phyloP scores from a whole-genome alignment of 129 eudicot genomes.

The Arctium lappa region DNA sequence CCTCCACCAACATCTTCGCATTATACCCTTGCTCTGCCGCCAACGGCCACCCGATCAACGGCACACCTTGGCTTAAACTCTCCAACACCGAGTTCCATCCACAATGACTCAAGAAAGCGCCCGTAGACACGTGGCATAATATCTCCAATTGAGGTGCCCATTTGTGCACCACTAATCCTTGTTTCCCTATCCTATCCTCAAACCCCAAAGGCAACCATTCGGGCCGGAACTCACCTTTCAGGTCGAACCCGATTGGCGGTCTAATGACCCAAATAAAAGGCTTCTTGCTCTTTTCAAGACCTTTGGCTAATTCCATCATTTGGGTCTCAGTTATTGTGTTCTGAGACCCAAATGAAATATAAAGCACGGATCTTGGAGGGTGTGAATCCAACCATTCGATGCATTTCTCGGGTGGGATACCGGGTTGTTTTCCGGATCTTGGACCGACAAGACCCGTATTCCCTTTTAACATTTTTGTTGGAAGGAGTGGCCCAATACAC shows the following conservation, averaged over 20 bases:
- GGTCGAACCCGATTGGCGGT: slow-evolving; percentile 69
- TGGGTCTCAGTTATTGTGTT: slow-evolving; percentile 49
- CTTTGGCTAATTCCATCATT: slow-evolving; percentile 76
- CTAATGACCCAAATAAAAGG: slow-evolving; percentile 79
- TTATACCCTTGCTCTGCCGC: slow-evolving; percentile 77
- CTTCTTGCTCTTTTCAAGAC: slow-evolving; percentile 53
- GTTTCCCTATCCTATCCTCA: slow-evolving; percentile 32
- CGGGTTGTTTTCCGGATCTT: slow-evolving; percentile 42
- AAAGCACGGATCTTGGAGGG: slow-evolving; percentile 40
- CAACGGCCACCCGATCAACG: slow-evolving; percentile 80
- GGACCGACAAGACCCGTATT: slow-evolving; percentile 11
- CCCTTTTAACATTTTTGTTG: slow-evolving; percentile 37
- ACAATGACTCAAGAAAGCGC: slow-evolving; percentile 74
- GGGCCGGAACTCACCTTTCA: slow-evolving; percentile 44
- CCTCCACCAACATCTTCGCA: slow-evolving; percentile 84
- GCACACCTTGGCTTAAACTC: slow-evolving; percentile 78
- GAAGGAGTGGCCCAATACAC: slow-evolving; percentile 74
- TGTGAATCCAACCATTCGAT: slow-evolving; percentile 49
- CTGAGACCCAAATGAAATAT: slow-evolving; percentile 79
- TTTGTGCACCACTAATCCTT: slow-evolving; percentile 52
- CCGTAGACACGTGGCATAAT: slow-evolving; percentile 53
- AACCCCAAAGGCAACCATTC: slow-evolving; percentile 83
- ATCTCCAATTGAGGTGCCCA: slow-evolving; percentile 91
- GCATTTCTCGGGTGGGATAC: slow-evolving; percentile 38
- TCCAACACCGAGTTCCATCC: slow-evolving; percentile 89